These are phyloP conservation scores for Neoarthrinium moseri DNA, from an alignment of 2,329 filamentous ascomycete genomes.

Conservation along the genomic window DNA sequence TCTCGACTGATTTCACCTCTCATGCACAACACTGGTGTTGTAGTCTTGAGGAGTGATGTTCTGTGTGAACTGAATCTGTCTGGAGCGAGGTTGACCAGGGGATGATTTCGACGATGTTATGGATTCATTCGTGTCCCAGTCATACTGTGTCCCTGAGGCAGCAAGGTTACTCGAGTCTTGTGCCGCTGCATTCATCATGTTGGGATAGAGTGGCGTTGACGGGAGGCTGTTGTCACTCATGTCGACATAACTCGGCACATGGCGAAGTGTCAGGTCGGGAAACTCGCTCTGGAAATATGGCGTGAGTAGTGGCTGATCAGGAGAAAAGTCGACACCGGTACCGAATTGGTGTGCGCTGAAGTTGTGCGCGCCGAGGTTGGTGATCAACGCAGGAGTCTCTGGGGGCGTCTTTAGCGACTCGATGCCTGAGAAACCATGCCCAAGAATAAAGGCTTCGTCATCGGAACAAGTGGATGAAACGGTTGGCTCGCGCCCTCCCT, in stretches of 20 bases:
- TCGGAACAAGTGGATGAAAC: slow-evolving; percentile 38
- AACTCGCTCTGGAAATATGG: slow-evolving; percentile 48
- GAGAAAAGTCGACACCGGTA: slow-evolving; percentile 26
- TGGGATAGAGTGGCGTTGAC: slow-evolving; percentile 45
- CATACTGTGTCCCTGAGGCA: slow-evolving; percentile 46
- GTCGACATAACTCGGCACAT: slow-evolving; percentile 46
- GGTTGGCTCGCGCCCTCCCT: slow-evolving; percentile 36
- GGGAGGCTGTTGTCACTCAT: slow-evolving; percentile 42
- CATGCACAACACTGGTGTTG: slow-evolving; percentile 19
- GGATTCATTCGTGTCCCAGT: slow-evolving; percentile 46
- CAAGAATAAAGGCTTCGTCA: slow-evolving; percentile 32
- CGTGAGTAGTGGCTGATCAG: slow-evolving; percentile 49
- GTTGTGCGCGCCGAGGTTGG: slow-evolving; percentile 38
- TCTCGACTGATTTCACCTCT: slow-evolving; percentile 11
- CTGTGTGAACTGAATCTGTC: slow-evolving; percentile 44
- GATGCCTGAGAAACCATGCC: slow-evolving; percentile 17
- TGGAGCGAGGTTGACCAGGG: slow-evolving; percentile 34
- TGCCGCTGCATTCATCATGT: slow-evolving; percentile 37
- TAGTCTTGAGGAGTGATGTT: slow-evolving; percentile 46
- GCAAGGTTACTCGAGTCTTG: slow-evolving; percentile 33
- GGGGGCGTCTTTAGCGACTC: slow-evolving; percentile 53
- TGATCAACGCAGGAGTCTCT: slow-evolving; percentile 48
- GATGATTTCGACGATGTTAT: slow-evolving; percentile 35
- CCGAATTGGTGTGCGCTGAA: slow-evolving; percentile 30
- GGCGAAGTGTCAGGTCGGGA: slow-evolving; percentile 36